Conservation (phyloP, 176 grass and related monocot species). For the Oryza punctata region DNA sequence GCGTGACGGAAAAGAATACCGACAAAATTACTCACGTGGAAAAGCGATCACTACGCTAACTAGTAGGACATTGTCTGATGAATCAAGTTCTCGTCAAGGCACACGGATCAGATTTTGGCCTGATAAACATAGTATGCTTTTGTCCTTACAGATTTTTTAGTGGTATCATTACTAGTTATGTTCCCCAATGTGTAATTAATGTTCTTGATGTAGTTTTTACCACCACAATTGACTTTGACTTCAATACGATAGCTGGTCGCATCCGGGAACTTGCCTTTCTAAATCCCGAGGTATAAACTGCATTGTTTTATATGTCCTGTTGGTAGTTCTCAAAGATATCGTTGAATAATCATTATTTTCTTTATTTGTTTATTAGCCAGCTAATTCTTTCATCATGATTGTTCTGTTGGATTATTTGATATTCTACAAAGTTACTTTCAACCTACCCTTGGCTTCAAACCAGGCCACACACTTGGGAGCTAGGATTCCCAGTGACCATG, state of each 20-base stretch:
- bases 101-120: constrained; percentile 92
- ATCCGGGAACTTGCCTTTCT: constrained; percentile 97
- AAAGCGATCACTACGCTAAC: constrained; percentile 66
- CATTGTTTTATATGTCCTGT: neutral
- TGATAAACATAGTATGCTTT: constrained; percentile 80
- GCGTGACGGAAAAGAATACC: constrained; percentile 84
- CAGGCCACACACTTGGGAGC: neutral
- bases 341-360: constrained; percentile 7
- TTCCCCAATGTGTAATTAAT: neutral
- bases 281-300: constrained; percentile 76
- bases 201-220: constrained; percentile 83
- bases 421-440: neutral
- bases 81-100: constrained; percentile 58
- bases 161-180: constrained; percentile 25
- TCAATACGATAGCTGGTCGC: constrained; percentile 85
- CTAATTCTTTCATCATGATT: constrained; percentile 17
- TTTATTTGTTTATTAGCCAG: constrained; percentile 22
- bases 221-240: constrained; percentile 75
- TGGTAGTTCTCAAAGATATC: constrained; percentile 8
- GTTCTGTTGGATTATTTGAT: neutral
- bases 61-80: constrained; percentile 49
- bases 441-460: neutral
- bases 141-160: constrained; percentile 28
- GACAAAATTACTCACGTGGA: constrained; percentile 81
- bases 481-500: neutral